phyloP scores from a whole-genome alignment of 2,329 filamentous ascomycete genomes.

The Elsinoe necatrix region DNA sequence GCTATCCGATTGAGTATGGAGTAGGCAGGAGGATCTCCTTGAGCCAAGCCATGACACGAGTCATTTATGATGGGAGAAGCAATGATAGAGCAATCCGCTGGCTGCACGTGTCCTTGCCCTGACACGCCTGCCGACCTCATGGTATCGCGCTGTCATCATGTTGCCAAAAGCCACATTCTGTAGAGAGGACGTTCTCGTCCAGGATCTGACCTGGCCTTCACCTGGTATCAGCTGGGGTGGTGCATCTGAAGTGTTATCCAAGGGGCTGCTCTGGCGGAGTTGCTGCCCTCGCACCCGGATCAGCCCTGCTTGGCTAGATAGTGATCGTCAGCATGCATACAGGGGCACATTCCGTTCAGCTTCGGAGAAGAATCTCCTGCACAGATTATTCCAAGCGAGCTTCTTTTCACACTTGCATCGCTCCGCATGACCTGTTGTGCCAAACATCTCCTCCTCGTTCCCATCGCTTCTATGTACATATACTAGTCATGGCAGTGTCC shows the following conservation, averaged over 20 bases:
- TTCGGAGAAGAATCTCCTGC: constrained; percentile 1
- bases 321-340: not conserved
- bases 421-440: not conserved
- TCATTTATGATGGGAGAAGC: not conserved
- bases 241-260: not conserved
- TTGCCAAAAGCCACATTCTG: no score
- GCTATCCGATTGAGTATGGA: not conserved
- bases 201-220: not conserved
- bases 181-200: no score
- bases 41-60: not conserved
- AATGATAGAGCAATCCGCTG: not conserved
- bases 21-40: not conserved
- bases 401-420: not conserved
- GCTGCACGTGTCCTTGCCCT: not conserved
- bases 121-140: not conserved
- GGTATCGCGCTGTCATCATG: no score
- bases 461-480: not conserved
- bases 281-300: not conserved
- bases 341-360: not conserved
- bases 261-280: not conserved
- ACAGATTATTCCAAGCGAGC: constrained; percentile 7
- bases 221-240: not conserved
- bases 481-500: constrained; percentile 5
- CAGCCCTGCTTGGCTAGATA: constrained; percentile 4
- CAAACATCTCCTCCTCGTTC: not conserved